Conservation (phyloP, 306 rosid genomes). For the Ammopiptanthus mongolicus region DNA sequence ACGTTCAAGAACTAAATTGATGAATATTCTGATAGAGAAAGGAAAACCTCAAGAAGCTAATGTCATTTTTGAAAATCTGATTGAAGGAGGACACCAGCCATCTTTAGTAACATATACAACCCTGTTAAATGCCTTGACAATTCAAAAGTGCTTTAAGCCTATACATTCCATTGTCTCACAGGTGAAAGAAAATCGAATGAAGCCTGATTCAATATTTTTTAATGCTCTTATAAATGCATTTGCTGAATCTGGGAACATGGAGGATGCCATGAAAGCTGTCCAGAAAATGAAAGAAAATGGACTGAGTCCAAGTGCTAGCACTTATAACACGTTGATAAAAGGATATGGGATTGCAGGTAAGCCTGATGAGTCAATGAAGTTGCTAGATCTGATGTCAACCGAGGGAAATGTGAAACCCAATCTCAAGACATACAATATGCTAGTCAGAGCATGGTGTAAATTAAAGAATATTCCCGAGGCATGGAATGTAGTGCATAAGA, state of each 20-base stretch:
- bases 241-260: slow-evolving; percentile 59
- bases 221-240: slow-evolving; percentile 64
- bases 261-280: slow-evolving; percentile 53
- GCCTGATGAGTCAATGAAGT: slow-evolving; percentile 53
- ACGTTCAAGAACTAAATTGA: slow-evolving; percentile 48
- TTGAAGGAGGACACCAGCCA: slow-evolving; percentile 57
- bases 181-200: slow-evolving; percentile 55
- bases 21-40: slow-evolving; percentile 51
- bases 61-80: slow-evolving; percentile 42
- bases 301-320: slow-evolving; percentile 42
- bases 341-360: slow-evolving; percentile 65
- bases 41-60: slow-evolving; percentile 52
- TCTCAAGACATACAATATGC: slow-evolving; percentile 59
- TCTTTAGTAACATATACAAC: slow-evolving; percentile 61
- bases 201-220: slow-evolving; percentile 58
- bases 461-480: slow-evolving; percentile 42
- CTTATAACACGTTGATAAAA: slow-evolving; percentile 61
- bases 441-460: slow-evolving; percentile 60
- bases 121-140: slow-evolving; percentile 50
- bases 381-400: slow-evolving; percentile 49
- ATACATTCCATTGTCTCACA: slow-evolving; percentile 44
- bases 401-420: slow-evolving; percentile 56
- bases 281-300: slow-evolving; percentile 64
- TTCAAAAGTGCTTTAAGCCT: slow-evolving; percentile 48
- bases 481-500: slow-evolving; percentile 54